Conservation (phyloP, 2,329 filamentous ascomycete species). For the Fusarium piperis region DNA sequence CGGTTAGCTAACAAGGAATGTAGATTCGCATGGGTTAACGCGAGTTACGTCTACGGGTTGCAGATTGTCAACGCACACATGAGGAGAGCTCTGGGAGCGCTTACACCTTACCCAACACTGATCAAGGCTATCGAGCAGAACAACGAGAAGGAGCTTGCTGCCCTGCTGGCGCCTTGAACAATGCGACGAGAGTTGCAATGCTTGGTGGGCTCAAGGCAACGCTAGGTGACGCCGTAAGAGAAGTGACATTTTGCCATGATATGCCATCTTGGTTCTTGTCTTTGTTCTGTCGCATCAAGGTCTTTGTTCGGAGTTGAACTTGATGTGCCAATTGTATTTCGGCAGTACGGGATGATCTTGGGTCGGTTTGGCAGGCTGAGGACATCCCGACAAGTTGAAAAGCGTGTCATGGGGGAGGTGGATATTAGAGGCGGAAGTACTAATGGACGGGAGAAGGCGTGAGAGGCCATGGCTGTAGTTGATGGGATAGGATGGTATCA, state of each 20-base stretch:
- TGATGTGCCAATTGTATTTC: not conserved
- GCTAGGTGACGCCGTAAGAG: not conserved
- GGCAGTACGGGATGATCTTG: not conserved
- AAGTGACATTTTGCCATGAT: constrained; percentile 14
- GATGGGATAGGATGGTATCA: not conserved
- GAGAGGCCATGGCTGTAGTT: not conserved
- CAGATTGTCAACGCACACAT: constrained; percentile 90
- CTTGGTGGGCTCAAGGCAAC: constrained; percentile 3
- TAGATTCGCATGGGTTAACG: constrained; percentile 99
- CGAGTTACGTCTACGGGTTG: constrained; percentile 94
- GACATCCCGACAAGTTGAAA: not conserved
- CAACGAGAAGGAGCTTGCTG: constrained; percentile 62
- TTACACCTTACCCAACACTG: constrained; percentile 88
- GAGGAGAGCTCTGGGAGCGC: constrained; percentile 85
- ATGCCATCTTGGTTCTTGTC: not conserved
- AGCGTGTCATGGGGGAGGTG: not conserved
- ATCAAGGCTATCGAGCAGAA: constrained; percentile 71
- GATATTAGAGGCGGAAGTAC: not conserved
- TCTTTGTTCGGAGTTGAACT: not conserved
- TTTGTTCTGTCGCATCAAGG: not conserved
- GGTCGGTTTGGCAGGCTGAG: not conserved
- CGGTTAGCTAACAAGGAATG: constrained; percentile 40
- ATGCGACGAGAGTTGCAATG: constrained; percentile 10
- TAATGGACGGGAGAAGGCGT: not conserved
- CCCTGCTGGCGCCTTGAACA: constrained; percentile 45